These are phyloP conservation scores for Epichloe scottii DNA, from an alignment of 2,329 filamentous ascomycete genomes.

Conservation along the genomic window DNA sequence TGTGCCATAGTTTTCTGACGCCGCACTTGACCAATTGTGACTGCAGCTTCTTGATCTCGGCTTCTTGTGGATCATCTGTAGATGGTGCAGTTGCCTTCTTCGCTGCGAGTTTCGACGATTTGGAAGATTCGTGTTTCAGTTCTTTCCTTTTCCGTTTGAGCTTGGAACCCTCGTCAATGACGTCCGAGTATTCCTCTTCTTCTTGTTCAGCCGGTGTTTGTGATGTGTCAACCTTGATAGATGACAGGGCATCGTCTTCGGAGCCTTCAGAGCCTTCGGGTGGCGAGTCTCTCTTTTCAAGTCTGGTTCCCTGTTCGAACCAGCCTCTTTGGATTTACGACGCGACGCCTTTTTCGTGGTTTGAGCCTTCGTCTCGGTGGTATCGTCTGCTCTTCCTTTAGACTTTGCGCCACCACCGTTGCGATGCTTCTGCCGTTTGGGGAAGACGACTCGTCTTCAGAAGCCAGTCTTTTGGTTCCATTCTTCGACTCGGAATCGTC, in stretches of 20 bases:
- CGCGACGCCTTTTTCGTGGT: slow-evolving; percentile 5
- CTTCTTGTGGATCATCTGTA: slow-evolving; percentile 48
- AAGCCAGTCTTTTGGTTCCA: slow-evolving; percentile 21
- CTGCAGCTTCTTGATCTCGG: slow-evolving; percentile 80
- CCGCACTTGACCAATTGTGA: slow-evolving; percentile 81
- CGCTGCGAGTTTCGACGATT: slow-evolving; percentile 15
- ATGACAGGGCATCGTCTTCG: slow-evolving; percentile 10
- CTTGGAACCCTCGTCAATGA: slow-evolving; percentile 61
- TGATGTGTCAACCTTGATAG: slow-evolving; percentile 10
- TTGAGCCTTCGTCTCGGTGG: slow-evolving; percentile 5
- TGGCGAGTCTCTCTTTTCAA: slow-evolving; percentile 8
- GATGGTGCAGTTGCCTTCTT: slow-evolving; percentile 17
- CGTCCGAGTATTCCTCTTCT: slow-evolving; percentile 30
- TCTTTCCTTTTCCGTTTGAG: slow-evolving; percentile 46
- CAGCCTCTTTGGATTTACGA: slow-evolving; percentile 7
- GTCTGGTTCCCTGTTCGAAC: slow-evolving; percentile 8
- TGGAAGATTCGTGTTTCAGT: slow-evolving; percentile 17
- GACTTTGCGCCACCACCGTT: slow-evolving; percentile 8
- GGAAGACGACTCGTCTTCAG: slow-evolving; percentile 20
- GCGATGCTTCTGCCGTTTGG: slow-evolving; percentile 5
- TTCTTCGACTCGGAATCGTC: slow-evolving; percentile 16
- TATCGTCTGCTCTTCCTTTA: not conserved
- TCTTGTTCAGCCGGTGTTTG: slow-evolving; percentile 18
- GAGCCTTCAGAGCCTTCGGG: slow-evolving; percentile 8
- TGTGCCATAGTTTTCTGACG: slow-evolving; percentile 80